Conservation (phyloP, 202 grass and related monocot species). For the Setaria viridis region DNA sequence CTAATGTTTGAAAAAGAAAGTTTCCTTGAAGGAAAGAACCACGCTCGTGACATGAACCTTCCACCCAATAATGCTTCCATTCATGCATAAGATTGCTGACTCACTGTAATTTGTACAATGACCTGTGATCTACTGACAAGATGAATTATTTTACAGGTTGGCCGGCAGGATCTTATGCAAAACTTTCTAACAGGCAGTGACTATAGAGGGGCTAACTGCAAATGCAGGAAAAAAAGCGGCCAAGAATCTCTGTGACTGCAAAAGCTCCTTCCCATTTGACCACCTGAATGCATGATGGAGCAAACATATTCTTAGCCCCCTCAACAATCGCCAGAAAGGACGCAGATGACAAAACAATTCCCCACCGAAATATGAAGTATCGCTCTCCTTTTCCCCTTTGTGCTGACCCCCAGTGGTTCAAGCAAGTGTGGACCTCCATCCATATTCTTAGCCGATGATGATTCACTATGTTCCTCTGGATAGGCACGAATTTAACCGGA, state of each 20-base stretch:
- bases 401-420: conserved; percentile 34
- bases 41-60: conserved; percentile 45
- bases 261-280: conserved; percentile 53
- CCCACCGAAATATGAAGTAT: conserved; percentile 44
- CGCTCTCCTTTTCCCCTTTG: conserved; percentile 18
- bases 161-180: background rate
- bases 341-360: conserved; percentile 43
- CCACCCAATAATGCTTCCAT: conserved; percentile 36
- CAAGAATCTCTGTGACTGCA: conserved; percentile 23
- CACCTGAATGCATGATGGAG: conserved; percentile 37
- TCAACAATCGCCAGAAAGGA: conserved; percentile 41
- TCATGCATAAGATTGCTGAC: conserved; percentile 11
- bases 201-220: background rate
- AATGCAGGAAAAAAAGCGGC: background rate
- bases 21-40: conserved; percentile 30
- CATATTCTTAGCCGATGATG: conserved; percentile 35
- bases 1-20: background rate
- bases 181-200: conserved; percentile 13
- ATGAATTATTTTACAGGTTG: conserved; percentile 34
- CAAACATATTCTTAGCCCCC: conserved; percentile 34
- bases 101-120: conserved; percentile 27
- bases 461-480: conserved; percentile 40
- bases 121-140: conserved; percentile 32
- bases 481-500: conserved; percentile 51
- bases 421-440: conserved; percentile 32